Evolutionary conservation across 768 basidiomycete genomes (phyloP).

Genomic region (Suillus lakei): DNA sequence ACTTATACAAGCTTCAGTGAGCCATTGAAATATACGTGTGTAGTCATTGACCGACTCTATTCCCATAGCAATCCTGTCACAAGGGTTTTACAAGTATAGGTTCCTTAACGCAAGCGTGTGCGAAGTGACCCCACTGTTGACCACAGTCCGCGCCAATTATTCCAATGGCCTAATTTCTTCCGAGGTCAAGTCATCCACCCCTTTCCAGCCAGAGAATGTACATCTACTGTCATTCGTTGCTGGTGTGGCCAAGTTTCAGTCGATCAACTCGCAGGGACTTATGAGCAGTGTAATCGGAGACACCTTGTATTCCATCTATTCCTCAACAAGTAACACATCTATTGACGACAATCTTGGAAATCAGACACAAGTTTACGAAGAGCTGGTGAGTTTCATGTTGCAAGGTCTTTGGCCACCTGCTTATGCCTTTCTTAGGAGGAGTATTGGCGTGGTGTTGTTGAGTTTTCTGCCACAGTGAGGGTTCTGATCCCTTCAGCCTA

Average conservation of each 20-base stretch:
- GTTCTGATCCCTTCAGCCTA: background rate
- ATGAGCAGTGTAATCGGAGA: constrained; percentile 21
- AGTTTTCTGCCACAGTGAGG: constrained; percentile 22
- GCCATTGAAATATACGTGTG: background rate
- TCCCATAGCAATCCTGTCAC: constrained; percentile 7
- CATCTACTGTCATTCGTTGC: constrained; percentile 18
- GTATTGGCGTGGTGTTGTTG: constrained; percentile 21
- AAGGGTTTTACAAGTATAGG: constrained; percentile 9
- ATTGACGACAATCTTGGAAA: background rate
- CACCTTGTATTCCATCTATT: constrained; percentile 19
- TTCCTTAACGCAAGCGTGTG: constrained; percentile 14
- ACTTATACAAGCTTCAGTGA: constrained; percentile 9
- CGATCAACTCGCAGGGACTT: constrained; percentile 16
- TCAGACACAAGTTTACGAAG: constrained; percentile 2
- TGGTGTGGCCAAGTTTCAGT: constrained; percentile 10
- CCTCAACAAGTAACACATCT: background rate
- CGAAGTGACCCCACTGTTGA: constrained; percentile 10
- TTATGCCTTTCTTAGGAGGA: constrained; percentile 10
- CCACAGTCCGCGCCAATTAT: constrained; percentile 10
- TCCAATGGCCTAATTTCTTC: constrained; percentile 1
- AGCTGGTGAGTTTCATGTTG: constrained; percentile 9
- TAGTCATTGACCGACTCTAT: background rate
- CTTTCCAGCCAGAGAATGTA: background rate
- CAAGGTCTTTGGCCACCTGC: too few species aligned
- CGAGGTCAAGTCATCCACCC: background rate